Evolutionary conservation across 148 eudicot species (phyloP).

Genomic region (Hydrangea macrophylla): DNA sequence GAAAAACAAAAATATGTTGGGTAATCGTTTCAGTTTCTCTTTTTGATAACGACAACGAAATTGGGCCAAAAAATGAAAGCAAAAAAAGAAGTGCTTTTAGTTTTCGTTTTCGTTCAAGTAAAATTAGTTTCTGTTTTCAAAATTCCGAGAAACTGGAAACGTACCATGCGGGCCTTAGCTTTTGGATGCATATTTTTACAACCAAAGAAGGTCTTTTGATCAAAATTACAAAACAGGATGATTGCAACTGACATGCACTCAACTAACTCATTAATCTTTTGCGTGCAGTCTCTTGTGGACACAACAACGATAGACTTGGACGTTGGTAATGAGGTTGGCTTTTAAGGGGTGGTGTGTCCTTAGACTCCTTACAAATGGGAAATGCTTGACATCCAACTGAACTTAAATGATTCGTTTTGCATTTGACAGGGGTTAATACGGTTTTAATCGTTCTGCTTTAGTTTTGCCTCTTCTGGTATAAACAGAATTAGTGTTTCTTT

Average conservation of each 20-base stretch:
- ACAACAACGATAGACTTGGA: conserved; percentile 52
- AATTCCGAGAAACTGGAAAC: no score
- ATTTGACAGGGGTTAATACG: neutral
- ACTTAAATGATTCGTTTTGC: conserved; percentile 8
- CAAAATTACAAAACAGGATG: no score
- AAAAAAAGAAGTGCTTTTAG: no score
- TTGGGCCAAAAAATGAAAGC: no score
- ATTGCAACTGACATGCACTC: neutral
- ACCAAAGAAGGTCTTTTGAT: no score
- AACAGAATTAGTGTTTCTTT: neutral
- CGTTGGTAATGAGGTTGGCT: conserved; percentile 24
- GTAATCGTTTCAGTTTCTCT: no score
- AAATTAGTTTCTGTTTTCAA: no score
- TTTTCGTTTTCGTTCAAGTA: no score
- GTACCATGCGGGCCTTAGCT: no score
- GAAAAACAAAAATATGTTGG: no score
- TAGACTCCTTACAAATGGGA: conserved; percentile 28
- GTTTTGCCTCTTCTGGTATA: neutral
- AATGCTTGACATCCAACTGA: conserved; percentile 3
- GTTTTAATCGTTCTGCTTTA: neutral
- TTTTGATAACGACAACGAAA: no score
- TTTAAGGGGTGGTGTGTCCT: conserved; percentile 16
- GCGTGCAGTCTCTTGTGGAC: conserved; percentile 57
- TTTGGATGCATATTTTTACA: no score
- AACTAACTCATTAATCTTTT: conserved; percentile 11